Evolutionary conservation across 306 rosid species (phyloP).

Genomic region (Macrotyloma uniflorum): DNA sequence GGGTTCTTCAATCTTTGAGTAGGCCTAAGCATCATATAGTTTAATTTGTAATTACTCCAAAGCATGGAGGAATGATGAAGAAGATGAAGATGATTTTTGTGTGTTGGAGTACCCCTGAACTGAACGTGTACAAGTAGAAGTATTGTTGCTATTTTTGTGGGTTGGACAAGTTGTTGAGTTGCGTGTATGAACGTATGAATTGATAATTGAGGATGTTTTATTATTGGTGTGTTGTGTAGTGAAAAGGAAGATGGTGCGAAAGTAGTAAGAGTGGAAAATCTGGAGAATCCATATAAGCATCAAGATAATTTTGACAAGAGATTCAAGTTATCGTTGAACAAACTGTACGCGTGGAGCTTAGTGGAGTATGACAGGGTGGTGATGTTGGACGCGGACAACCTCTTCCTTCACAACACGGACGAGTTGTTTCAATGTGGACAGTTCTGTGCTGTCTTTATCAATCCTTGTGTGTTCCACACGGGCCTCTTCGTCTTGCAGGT

Average conservation of each 20-base stretch:
- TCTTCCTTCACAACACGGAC: constrained; percentile 73
- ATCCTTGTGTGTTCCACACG: constrained; percentile 87
- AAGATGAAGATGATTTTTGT: not conserved
- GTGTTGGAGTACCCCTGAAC: constrained; percentile 5
- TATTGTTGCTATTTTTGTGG: not conserved
- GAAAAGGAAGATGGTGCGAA: constrained; percentile 88
- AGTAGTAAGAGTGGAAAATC: constrained; percentile 78
- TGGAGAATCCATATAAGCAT: constrained; percentile 75
- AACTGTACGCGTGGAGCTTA: constrained; percentile 87
- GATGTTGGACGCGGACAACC: constrained; percentile 93
- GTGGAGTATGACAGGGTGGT: constrained; percentile 83
- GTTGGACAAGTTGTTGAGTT: not conserved
- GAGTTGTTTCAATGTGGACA: constrained; percentile 90
- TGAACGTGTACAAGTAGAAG: not conserved
- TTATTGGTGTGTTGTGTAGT: constrained; percentile 38
- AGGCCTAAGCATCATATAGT: not conserved
- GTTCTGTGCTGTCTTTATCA: constrained; percentile 87
- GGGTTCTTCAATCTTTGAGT: not conserved
- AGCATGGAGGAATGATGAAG: not conserved
- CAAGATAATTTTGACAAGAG: constrained; percentile 74
- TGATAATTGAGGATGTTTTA: not conserved
- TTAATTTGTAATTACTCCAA: not conserved
- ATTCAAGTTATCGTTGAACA: constrained; percentile 77
- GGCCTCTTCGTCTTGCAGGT: constrained; percentile 94
- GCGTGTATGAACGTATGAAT: not conserved